Percentiles rank a stretch among this genome's conserved stretches.
phyloP scores from a whole-genome alignment of 2,329 filamentous ascomycete species.

The Aspergillus intermedius region DNA sequence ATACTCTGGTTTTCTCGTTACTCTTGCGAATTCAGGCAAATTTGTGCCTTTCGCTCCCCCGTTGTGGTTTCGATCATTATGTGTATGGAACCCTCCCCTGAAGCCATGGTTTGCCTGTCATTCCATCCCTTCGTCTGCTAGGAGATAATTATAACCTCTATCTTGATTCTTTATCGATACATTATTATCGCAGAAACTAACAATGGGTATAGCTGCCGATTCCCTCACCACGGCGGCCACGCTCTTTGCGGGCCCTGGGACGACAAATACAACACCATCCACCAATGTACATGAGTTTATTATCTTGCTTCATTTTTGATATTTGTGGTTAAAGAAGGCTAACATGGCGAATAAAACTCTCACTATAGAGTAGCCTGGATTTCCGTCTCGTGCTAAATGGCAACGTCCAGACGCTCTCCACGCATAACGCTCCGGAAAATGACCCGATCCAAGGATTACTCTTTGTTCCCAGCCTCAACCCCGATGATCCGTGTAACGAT shows the following conservation, averaged over 20 bases:
- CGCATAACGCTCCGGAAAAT: slow-evolving; percentile 56
- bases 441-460: slow-evolving; percentile 68
- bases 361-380: slow-evolving; percentile 22
- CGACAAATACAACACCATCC: slow-evolving; percentile 27
- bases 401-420: slow-evolving; percentile 71
- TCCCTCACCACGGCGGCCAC: slow-evolving; percentile 28
- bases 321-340: background rate
- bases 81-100: slow-evolving; percentile 2
- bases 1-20: background rate
- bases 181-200: background rate
- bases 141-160: background rate
- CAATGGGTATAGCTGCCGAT: slow-evolving; percentile 13
- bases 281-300: slow-evolving; percentile 27
- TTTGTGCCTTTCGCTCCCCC: background rate
- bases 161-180: background rate
- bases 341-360: no score
- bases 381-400: slow-evolving; percentile 33
- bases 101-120: background rate
- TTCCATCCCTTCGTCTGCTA: slow-evolving; percentile 5
- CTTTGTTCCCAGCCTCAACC: slow-evolving; percentile 68
- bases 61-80: slow-evolving; percentile 4
- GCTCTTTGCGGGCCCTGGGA: slow-evolving; percentile 29
- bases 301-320: background rate
- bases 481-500: slow-evolving; percentile 56
- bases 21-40: background rate